Evolutionary conservation across 768 basidiomycete species (phyloP).

Genomic region (Mycena rebaudengoi): DNA sequence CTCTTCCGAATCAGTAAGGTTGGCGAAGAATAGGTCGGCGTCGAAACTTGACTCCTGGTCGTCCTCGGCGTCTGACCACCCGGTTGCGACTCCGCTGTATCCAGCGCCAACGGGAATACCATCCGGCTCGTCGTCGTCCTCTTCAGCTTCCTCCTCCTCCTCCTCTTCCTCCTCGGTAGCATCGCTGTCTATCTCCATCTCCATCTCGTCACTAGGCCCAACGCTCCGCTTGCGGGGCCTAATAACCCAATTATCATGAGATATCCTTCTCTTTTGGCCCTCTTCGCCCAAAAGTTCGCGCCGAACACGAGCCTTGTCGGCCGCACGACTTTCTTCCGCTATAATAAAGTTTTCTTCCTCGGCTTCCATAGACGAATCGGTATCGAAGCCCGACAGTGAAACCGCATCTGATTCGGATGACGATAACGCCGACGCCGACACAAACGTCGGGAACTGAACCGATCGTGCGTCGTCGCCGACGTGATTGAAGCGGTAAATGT

Average conservation of each 20-base stretch:
- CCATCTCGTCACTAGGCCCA: slow-evolving; percentile 66
- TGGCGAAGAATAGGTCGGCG: slow-evolving; percentile 85
- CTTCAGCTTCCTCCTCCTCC: slow-evolving; percentile 57
- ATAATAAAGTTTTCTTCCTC: slow-evolving; percentile 72
- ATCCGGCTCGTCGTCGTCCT: slow-evolving; percentile 58
- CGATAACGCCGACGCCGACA: slow-evolving; percentile 68
- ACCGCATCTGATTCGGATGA: slow-evolving; percentile 53
- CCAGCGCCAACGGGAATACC: slow-evolving; percentile 43
- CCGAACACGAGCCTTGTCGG: slow-evolving; percentile 61
- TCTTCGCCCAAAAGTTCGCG: slow-evolving; percentile 69
- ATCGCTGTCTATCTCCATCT: slow-evolving; percentile 70
- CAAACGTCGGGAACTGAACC: slow-evolving; percentile 69
- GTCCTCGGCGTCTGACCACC: slow-evolving; percentile 85
- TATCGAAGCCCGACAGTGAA: slow-evolving; percentile 52
- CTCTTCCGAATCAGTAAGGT: slow-evolving; percentile 69
- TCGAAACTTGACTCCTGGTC: slow-evolving; percentile 84
- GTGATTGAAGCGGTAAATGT: slow-evolving; percentile 37
- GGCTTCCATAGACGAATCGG: slow-evolving; percentile 64
- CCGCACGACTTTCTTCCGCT: slow-evolving; percentile 48
- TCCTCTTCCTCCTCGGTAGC: slow-evolving; percentile 69
- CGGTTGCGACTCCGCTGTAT: slow-evolving; percentile 73
- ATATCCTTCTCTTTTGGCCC: slow-evolving; percentile 46
- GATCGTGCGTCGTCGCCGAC: slow-evolving; percentile 45
- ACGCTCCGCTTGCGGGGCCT: slow-evolving; percentile 75
- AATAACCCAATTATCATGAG: slow-evolving; percentile 72